Base-by-base conservation (phyloP, 1,284 basidiomycete genomes). In the Boletus sp. region DNA sequence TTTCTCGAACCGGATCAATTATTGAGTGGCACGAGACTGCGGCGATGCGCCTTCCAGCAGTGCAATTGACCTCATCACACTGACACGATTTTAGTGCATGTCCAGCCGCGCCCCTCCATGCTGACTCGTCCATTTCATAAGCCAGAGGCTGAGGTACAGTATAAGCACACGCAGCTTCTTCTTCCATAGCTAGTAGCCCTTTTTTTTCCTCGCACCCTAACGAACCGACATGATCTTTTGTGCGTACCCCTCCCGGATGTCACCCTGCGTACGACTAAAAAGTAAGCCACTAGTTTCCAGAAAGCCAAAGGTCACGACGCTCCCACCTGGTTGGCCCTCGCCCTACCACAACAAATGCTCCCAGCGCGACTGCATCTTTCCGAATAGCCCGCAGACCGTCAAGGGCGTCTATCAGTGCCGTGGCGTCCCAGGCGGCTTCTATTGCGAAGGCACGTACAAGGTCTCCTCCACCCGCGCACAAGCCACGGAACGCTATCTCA, bases 321-420 rank as follows among this genome's bases (percentile, higher is more conserved):
- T 65, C 13, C 69, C 69, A 1, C 48, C 59, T 4, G 54, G 59
- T 43, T 71, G 69, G 70, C 71, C 71, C 16, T 69, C 71, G 6
- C 61, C 63, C n/a, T 66, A 66, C 50, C 69, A 72, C 48, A 67
- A 68, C 57, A 72, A 71, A 51, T 73, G 72, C 44, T 65, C 52
- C 42, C 58, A 62, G 17, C 56, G 44, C 20, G 58, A 53, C 13
- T 73, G 72, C 50, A 54, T 51, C 29, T 64, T 59, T 34, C 59
- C 68, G 0, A 73, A 73, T 45, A 60, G 35, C 25, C 72, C 71
- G 5, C 71, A 73, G 50, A 62, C 62, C 16, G 54, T 48, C 44
- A 61, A 68, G 41, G 70, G 70, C 19, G 55, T 51, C 35, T 72
- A 71, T 40, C 55, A 49, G 6, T 72, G 71, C 38, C 56, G 61